These are phyloP conservation scores for Coriolopsis trogii DNA, from an alignment of 1,284 basidiomycete genomes.

Conservation along the genomic window DNA sequence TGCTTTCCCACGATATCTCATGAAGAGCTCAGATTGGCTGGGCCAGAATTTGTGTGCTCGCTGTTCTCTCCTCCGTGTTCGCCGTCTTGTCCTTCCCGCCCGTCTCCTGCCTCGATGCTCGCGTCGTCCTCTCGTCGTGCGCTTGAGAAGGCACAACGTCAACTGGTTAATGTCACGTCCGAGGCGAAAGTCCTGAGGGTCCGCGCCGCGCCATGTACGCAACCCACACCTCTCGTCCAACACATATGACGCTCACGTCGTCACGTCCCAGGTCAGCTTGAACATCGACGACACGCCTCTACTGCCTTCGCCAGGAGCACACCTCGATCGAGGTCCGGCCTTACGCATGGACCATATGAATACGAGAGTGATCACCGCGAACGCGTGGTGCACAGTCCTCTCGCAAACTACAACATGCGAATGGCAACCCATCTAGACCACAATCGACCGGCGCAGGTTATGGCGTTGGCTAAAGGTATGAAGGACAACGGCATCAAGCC, in stretches of 20 bases:
- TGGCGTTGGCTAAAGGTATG: conserved; percentile 49
- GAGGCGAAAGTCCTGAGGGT: conserved; percentile 4
- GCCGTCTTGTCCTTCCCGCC: conserved; percentile 6
- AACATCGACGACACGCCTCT: conserved; percentile 25
- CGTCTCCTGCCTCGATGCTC: conserved; percentile 36
- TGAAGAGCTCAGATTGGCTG: neutral
- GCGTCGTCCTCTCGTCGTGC: conserved; percentile 43
- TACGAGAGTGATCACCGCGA: conserved; percentile 12
- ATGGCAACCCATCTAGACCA: conserved; percentile 18
- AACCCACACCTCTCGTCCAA: neutral
- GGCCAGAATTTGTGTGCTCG: neutral
- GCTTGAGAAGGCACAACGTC: conserved; percentile 30
- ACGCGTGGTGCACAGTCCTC: conserved; percentile 6
- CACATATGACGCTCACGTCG: neutral
- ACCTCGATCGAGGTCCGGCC: neutral
- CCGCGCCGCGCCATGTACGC: neutral
- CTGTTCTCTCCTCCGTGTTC: neutral
- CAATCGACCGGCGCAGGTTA: neutral
- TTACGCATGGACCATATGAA: conserved; percentile 5
- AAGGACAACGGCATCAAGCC: conserved; percentile 53
- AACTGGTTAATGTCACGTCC: conserved; percentile 8
- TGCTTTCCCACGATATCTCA: neutral
- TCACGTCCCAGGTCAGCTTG: conserved; percentile 5
- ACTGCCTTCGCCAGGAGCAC: conserved; percentile 8
- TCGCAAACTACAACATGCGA: conserved; percentile 25